These are phyloP conservation scores for Telfairia occidentalis DNA, from an alignment of 331 rosid genomes.

Conservation along the genomic window DNA sequence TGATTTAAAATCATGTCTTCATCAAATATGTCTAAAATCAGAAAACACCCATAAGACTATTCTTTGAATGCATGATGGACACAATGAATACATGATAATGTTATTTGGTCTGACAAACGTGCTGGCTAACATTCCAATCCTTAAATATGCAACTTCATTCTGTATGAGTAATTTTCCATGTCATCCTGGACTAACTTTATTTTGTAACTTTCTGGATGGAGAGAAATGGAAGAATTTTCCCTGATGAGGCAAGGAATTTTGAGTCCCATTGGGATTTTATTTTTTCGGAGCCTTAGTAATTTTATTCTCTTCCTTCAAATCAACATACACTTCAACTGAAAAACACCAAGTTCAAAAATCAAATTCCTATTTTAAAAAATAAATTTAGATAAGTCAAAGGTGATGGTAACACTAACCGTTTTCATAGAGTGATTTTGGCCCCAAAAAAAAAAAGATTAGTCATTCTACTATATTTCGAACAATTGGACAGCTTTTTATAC, in stretches of 20 bases:
- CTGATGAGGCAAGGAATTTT: not conserved
- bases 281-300: not conserved
- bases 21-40: not conserved
- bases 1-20: not conserved
- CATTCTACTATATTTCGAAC: not conserved
- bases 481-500: not conserved
- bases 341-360: not conserved
- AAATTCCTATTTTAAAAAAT: not conserved
- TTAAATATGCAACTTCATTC: not conserved
- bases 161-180: not conserved
- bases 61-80: not conserved
- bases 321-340: not conserved
- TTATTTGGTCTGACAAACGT: not conserved
- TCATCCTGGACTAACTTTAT: not conserved
- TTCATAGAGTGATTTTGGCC: not conserved
- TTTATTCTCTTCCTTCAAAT: not conserved
- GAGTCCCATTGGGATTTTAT: not conserved
- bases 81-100: not conserved
- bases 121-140: not conserved
- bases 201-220: not conserved
- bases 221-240: not conserved
- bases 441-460: not conserved
- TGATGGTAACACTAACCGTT: not conserved
- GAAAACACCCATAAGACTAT: not conserved
- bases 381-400: not conserved